Evolutionary conservation across 495 filamentous ascomycete genomes (phyloP).

Genomic region (Neohortaea acidophila): DNA sequence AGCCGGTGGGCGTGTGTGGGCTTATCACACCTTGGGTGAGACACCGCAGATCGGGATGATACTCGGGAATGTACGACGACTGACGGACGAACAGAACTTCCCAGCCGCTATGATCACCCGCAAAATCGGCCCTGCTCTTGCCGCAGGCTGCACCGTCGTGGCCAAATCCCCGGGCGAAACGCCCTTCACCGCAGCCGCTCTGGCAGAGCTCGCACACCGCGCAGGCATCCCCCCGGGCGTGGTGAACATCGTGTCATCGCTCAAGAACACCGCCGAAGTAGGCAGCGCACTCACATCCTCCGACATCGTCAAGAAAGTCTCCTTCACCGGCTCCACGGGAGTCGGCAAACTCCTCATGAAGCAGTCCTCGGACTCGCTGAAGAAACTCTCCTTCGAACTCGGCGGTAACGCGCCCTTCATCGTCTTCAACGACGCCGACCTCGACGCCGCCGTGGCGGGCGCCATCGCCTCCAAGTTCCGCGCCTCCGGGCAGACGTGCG

Average conservation of each 20-base stretch:
- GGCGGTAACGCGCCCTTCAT: conserved; percentile 64
- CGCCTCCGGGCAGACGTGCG: conserved; percentile 56
- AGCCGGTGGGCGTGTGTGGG: conserved; percentile 87
- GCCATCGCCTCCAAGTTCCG: conserved; percentile 52
- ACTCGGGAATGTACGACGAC: no score
- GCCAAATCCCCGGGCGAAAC: conserved; percentile 54
- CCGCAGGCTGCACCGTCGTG: conserved; percentile 46
- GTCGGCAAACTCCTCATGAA: conserved; percentile 48
- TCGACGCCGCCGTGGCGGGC: conserved; percentile 44
- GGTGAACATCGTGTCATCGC: conserved; percentile 43
- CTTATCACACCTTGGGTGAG: conserved; percentile 59
- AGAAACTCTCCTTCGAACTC: conserved; percentile 58
- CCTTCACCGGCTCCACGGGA: conserved; percentile 56
- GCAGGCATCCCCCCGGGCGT: conserved; percentile 46
- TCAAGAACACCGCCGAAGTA: conserved; percentile 48
- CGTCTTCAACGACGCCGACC: conserved; percentile 58
- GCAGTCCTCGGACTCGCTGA: conserved; percentile 45
- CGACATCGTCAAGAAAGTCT: conserved; percentile 51
- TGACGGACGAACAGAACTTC: conserved; percentile 35
- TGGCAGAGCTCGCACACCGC: conserved; percentile 41
- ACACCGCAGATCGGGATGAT: no score
- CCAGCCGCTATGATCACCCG: conserved; percentile 33
- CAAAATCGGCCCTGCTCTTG: conserved; percentile 36
- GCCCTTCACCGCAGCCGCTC: conserved; percentile 39
- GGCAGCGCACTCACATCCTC: conserved; percentile 52